phyloP scores from a whole-genome alignment of 2,329 filamentous ascomycete species.

The Venturia oleaginea region DNA sequence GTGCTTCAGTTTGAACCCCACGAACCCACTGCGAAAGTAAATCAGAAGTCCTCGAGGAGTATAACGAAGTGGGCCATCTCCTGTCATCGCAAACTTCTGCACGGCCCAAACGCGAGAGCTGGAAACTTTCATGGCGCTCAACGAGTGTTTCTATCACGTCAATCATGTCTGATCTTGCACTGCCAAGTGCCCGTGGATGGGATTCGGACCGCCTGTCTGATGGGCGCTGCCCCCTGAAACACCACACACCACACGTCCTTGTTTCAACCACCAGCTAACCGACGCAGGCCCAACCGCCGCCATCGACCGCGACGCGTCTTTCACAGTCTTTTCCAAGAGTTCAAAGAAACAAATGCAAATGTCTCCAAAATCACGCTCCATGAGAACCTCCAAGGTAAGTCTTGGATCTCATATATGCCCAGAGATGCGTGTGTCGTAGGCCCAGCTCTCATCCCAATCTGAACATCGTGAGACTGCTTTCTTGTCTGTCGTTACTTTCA shows the following conservation, averaged over 20 bases:
- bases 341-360: neutral
- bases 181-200: neutral
- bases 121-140: neutral
- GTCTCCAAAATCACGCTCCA: neutral
- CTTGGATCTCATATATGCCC: slow-evolving; percentile 3
- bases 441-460: neutral
- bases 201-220: neutral
- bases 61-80: neutral
- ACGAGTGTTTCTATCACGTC: neutral
- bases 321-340: neutral
- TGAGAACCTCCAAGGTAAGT: neutral
- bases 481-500: neutral
- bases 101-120: neutral
- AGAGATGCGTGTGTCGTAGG: neutral
- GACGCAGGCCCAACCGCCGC: neutral
- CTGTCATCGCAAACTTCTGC: neutral
- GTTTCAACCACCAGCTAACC: neutral
- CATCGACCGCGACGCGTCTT: neutral
- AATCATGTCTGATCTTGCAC: neutral
- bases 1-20: no score
- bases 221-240: neutral
- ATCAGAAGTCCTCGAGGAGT: no score
- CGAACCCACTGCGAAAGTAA: neutral
- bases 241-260: neutral
- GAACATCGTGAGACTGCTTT: neutral